Evolutionary conservation across 306 rosid species (phyloP), one percentile per base, ranked within the genome.

Genomic region (Sicyos baderoa): DNA sequence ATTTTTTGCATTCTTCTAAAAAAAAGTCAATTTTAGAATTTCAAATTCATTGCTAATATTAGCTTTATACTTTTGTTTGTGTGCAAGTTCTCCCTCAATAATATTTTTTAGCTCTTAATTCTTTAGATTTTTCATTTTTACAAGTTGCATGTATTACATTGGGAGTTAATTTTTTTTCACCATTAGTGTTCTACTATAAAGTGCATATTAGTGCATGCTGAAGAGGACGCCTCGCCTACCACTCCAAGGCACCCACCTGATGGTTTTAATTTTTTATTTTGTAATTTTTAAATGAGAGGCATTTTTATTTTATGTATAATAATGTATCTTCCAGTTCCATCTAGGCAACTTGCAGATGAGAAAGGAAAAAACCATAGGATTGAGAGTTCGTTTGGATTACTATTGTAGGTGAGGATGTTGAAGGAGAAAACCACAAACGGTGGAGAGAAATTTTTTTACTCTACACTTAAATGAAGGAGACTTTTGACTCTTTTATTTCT

Each of bases 21-120:
- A 25, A 25, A 25, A 25, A 25, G 1, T 25, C 18, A 15, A 3
- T 45, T 14, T 13, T 52, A 35, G 32, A 70, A 17, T 70, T 32
- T 40, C 32, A 42, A 40, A 63, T 63, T 11, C 42, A 42, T 42
- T 19, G 17, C 2, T 63, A 19, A 42, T 42, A 17, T 61, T 8
- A 61, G 18, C 52, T 42, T 40, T 40, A 63, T 63, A 19, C 52
- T 63, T 63, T 18, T 40, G 52, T 29, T 63, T 42, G 52, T 32
- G 52, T 37, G 69, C 51, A 63, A 63, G 69, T 63, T 18, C 0
- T 19, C 9, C 32, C 19, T 9, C 2, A 17, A 62, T 9, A 37
- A 40, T 42, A 21, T 12, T 40, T 63, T 42, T 42, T 0, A 52
- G 11, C 52, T 63, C 29, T 1, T 18, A 17, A 19, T 14, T 63